Percentiles rank a stretch among this genome's conserved stretches.
Evolutionary conservation across 2,329 filamentous ascomycete species (phyloP).

Genomic region (Arthroderma sp.): DNA sequence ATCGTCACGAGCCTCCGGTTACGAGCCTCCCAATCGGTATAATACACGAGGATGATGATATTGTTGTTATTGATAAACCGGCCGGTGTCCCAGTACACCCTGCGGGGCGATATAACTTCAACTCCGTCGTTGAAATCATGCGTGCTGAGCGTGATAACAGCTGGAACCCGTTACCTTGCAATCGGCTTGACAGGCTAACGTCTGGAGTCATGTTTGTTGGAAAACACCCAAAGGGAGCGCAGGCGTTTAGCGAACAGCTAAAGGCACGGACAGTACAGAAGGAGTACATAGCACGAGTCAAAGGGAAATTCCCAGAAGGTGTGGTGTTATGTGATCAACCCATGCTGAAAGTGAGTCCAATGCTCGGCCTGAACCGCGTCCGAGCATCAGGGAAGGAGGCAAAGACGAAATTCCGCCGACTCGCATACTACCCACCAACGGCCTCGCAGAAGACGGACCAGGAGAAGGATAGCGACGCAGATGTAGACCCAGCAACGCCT

Average conservation of each 20-base stretch:
- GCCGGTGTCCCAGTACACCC: conserved; percentile 91
- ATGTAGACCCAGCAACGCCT: conserved; percentile 5
- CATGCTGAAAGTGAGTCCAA: conserved; percentile 85
- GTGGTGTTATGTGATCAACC: conserved; percentile 88
- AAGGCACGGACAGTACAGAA: conserved; percentile 73
- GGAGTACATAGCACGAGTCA: conserved; percentile 86
- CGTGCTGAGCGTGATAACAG: conserved; percentile 52
- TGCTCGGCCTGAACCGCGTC: conserved; percentile 87
- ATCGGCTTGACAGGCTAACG: conserved; percentile 84
- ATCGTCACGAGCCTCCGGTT: conserved; percentile 90
- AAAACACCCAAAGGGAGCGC: conserved; percentile 69
- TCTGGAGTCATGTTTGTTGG: conserved; percentile 98
- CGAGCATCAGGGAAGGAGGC: conserved; percentile 83
- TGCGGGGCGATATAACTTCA: conserved; percentile 89
- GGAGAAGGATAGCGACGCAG: neutral
- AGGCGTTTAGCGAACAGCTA: conserved; percentile 63
- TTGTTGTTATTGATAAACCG: conserved; percentile 96
- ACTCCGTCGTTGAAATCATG: conserved; percentile 89
- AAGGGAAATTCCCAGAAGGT: conserved; percentile 80
- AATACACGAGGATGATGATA: conserved; percentile 80
- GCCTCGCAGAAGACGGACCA: conserved; percentile 13
- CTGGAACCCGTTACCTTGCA: conserved; percentile 61
- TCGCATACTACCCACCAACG: conserved; percentile 74
- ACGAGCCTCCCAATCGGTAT: conserved; percentile 66
- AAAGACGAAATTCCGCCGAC: conserved; percentile 75